Evolutionary conservation across 352 stramenopile genomes (phyloP).

Genomic region (Ophiocytium majus): DNA sequence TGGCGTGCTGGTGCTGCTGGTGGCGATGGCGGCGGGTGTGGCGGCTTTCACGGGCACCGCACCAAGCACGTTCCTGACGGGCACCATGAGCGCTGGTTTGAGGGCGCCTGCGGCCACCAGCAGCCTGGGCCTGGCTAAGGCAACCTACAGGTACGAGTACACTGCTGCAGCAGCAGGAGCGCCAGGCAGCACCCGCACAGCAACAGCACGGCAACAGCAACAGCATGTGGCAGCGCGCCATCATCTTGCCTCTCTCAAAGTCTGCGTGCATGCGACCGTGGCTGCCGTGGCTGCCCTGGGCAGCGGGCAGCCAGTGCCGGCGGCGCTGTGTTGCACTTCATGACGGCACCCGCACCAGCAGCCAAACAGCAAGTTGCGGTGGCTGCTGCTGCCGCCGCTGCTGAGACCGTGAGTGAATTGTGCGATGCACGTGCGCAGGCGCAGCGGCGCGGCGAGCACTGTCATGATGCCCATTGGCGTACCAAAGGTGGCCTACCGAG

Average conservation of each 20-base stretch:
- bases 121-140: constrained; percentile 24
- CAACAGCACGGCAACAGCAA: too few relatives aligned
- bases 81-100: constrained; percentile 46
- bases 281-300: too few relatives aligned
- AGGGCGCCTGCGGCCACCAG: constrained; percentile 28
- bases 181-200: too few relatives aligned
- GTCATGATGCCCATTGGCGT: constrained; percentile 79
- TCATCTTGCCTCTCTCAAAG: too few relatives aligned
- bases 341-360: background rate
- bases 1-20: background rate
- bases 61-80: constrained; percentile 44
- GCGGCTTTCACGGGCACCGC: background rate
- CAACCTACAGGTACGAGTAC: constrained; percentile 22
- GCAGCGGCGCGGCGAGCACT: constrained; percentile 40
- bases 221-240: background rate
- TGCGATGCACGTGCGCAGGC: constrained; percentile 12
- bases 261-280: too few relatives aligned
- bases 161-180: background rate
- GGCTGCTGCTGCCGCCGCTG: background rate
- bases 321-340: too few relatives aligned
- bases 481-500: constrained; percentile 71
- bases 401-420: background rate
- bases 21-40: constrained; percentile 1
- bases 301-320: background rate
- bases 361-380: background rate